These are phyloP conservation scores for Chlorokybus atmophyticus DNA, from an alignment of 139 green algal genomes.

Conservation along the genomic window DNA sequence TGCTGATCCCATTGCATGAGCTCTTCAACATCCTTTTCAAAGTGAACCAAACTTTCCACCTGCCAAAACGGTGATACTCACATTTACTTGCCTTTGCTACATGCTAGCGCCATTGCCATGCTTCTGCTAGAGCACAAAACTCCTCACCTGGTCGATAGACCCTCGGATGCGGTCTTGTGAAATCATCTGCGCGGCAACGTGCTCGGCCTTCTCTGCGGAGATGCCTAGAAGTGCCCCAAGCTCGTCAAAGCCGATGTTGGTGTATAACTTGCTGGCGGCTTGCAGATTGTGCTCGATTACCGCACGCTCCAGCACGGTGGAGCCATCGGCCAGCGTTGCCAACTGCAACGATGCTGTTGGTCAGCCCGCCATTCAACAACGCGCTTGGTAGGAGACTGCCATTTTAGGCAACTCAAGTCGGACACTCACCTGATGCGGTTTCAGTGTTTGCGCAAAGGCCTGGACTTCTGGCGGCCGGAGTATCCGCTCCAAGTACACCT, in stretches of 20 bases:
- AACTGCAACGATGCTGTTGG: too few species aligned
- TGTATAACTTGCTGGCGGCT: conserved; percentile 73
- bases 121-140: neutral
- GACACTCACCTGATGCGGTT: conserved; percentile 58
- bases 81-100: neutral
- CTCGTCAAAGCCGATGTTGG: conserved; percentile 72
- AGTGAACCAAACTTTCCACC: conserved; percentile 29
- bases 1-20: conserved; percentile 28
- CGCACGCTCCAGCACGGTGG: conserved; percentile 64
- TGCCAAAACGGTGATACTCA: neutral
- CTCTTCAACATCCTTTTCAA: conserved; percentile 23
- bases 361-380: too few species aligned
- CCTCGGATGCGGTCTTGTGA: conserved; percentile 34
- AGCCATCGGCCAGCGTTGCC: conserved; percentile 21
- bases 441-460: conserved; percentile 60
- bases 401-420: too few species aligned
- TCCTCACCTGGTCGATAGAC: conserved; percentile 57
- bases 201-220: conserved; percentile 50
- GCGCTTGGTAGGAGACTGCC: too few species aligned
- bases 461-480: conserved; percentile 61
- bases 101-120: neutral
- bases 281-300: conserved; percentile 92
- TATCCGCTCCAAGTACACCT: conserved; percentile 89
- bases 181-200: conserved; percentile 47
- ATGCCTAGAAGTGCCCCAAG: conserved; percentile 76